Base-by-base conservation (phyloP, 2,329 filamentous ascomycete genomes). In the Aspergillus fructus region DNA sequence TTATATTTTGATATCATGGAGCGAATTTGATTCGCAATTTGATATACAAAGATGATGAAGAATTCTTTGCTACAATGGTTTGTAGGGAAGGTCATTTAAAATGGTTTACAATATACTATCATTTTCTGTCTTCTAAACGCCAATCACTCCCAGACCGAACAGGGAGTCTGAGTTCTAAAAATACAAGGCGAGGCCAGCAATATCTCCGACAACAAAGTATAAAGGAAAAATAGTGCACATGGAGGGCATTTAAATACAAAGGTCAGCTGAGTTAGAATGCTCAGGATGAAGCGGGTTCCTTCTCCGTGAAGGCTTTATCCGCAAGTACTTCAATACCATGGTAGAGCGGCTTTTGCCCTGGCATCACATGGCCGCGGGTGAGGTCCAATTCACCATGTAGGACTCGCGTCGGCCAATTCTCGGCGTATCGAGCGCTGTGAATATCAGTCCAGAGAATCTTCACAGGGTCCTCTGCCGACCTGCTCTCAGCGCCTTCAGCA, bases 371-470 rank as follows among this genome's bases (percentile, higher is more conserved):
- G 48, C 70, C 67, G 17, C 68, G 67, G 53, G 60, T 70, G 27
- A 68, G 67, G 39, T 74, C 70, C 60, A 81, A 61, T 53, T 73
- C 70, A 53, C 74, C 77, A 59, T 81, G 78, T 6, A 70, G 63
- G 46, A 80, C 77, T 27, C 63, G 69, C n/a, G 68, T 64, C 11
- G 77, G 76, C 78, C 78, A 81, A 5, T 64, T 55, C 55, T 71
- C 63, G 7, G 78, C 78, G 58, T 66, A 72, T 39, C 71, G 69
- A 27, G 76, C 76, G 65, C 79, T 75, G 49, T 77, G 70, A 33
- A 78, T 43, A 64, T 81, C 76, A 15, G 70, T 72, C 78, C 78
- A 81, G 54, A 76, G 71, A 39, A 80, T 71, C 64, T 76, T 76
- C 30, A 80, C 73, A n/a, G 71, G 59, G 11, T 70, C 61, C 12